Base-by-base conservation (phyloP, 1,284 basidiomycete genomes). In the Naganishia liquefaciens region DNA sequence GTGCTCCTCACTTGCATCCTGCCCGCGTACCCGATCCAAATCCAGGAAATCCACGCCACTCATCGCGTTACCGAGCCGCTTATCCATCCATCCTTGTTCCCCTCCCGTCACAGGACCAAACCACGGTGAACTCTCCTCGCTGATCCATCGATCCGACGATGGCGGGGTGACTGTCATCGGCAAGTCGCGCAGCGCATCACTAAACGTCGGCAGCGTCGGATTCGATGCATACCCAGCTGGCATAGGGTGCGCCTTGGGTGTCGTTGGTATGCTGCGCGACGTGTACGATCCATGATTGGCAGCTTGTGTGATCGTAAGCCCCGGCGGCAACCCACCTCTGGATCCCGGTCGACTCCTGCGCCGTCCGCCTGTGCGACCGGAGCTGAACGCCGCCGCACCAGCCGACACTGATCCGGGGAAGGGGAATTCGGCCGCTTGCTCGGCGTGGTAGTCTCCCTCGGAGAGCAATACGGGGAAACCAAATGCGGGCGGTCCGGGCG, bases 101-200 rank as follows among this genome's bases (percentile, higher is more conserved):
- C 39, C 47, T 39, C 44, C 55, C 25, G 25, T 39, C 5, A 42
- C 52, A 7, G 64, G 44, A 3, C 25, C 51, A 30, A 66, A 40
- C 27, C 46, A 33, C 23, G 64, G 64, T 17, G 64, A 50, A 7
- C 44, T 43, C 21, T 66, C 60, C 33, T 66, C 64, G 28, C 58
- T 62, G 23, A 66, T 47, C 64, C 64, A 66, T 21, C 57, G 50
- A 43, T 66, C 52, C 40, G 57, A 61, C 4, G 58, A 54, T 0
- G 64, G 64, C 23, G 64, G 64, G 9, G 64, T 66, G 23, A 66
- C 53, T 27, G 64, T 65, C 46, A 49, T 60, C 11, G 46, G 30
- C 13, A 37, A 37, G 13, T 37, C 13, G 13, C 33, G 33, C n/a
- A 49, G 28, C 21, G 39, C 10, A 37, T 39, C 33, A 13, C 33